phyloP scores from a whole-genome alignment of 306 rosid species.

The Fragaria vesca region DNA sequence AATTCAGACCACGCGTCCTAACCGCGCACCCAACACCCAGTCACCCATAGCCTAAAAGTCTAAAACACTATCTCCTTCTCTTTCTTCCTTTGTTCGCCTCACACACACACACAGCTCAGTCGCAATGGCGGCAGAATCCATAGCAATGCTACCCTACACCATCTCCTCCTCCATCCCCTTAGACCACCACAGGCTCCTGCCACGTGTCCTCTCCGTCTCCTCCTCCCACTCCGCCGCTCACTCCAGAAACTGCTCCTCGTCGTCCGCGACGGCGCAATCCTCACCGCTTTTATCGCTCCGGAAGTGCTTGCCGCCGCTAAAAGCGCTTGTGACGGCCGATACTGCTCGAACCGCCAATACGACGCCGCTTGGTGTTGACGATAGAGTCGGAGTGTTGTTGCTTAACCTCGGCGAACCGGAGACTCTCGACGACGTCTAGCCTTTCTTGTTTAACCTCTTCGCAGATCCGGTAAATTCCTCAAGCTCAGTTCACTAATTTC shows the following conservation, averaged over 20 bases:
- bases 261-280: constrained; percentile 46
- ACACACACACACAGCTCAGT: not conserved
- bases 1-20: constrained; percentile 22
- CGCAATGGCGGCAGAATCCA: constrained; percentile 38
- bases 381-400: constrained; percentile 79
- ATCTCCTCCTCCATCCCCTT: constrained; percentile 13
- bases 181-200: constrained; percentile 44
- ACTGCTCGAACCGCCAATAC: constrained; percentile 40
- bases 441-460: constrained; percentile 89
- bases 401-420: constrained; percentile 97
- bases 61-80: not conserved
- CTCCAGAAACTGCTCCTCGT: constrained; percentile 34
- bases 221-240: constrained; percentile 60
- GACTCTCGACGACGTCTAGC: constrained; percentile 96
- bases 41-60: constrained; percentile 8
- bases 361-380: constrained; percentile 55
- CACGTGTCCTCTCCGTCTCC: constrained; percentile 47
- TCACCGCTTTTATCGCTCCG: constrained; percentile 42
- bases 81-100: not conserved
- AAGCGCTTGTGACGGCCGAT: constrained; percentile 61
- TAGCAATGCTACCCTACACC: constrained; percentile 31
- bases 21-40: not conserved
- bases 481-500: not conserved
- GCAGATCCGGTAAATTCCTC: constrained; percentile 79
- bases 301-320: constrained; percentile 51